Conservation (phyloP, 1,284 basidiomycete genomes). For the Ceratobasidium sp. region DNA sequence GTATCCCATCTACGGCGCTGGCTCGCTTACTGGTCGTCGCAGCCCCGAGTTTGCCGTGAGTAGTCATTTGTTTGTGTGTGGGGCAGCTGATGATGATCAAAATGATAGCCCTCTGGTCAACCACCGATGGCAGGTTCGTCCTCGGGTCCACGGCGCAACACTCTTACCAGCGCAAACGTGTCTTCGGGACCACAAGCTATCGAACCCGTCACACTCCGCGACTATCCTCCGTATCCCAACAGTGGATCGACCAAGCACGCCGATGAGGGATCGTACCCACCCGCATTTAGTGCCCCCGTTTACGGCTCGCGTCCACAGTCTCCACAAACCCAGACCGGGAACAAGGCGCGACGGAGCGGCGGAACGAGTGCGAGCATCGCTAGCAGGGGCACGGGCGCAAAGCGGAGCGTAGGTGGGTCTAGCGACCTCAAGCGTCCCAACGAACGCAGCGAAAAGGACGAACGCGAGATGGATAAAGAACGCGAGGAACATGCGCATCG, state of each 20-base stretch:
- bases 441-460: conserved; percentile 33
- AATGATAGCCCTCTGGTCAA: neutral
- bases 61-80: neutral
- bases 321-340: conserved; percentile 17
- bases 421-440: conserved; percentile 16
- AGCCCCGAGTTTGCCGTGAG: conserved; percentile 23
- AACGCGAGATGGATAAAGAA: conserved; percentile 24
- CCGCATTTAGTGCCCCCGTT: conserved; percentile 27
- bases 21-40: conserved; percentile 13
- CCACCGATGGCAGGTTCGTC: conserved; percentile 12
- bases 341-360: conserved; percentile 28
- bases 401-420: conserved; percentile 27
- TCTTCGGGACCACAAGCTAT: conserved; percentile 30
- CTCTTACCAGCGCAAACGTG: neutral
- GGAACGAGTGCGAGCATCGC: conserved; percentile 1
- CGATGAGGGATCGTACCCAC: neutral
- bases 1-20: conserved; percentile 34
- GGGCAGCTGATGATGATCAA: conserved; percentile 1
- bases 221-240: conserved; percentile 12
- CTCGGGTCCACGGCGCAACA: conserved; percentile 30
- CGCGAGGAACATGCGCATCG: conserved; percentile 5
- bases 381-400: conserved; percentile 1
- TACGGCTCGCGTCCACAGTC: conserved; percentile 37
- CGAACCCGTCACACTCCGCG: conserved; percentile 27
- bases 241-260: conserved; percentile 5